Conservation (phyloP, 2,329 filamentous ascomycete genomes). For the Clarireedia paspali region DNA sequence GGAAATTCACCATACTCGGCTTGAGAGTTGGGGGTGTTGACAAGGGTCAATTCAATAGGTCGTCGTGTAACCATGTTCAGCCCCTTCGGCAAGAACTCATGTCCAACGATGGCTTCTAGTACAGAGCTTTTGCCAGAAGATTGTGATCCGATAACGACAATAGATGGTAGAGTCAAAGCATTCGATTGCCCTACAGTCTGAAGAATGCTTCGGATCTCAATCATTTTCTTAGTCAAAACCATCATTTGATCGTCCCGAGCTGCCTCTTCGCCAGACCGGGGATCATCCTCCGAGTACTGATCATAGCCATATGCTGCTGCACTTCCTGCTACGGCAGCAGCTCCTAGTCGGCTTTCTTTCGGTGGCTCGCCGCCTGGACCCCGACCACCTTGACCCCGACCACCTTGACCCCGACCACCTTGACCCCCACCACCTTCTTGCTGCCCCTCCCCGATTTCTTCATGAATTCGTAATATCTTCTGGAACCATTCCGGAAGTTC, state of each 20-base stretch:
- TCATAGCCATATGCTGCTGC: slow-evolving; percentile 76
- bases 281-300: slow-evolving; percentile 56
- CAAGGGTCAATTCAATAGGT: slow-evolving; percentile 89
- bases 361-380: slow-evolving; percentile 41
- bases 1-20: slow-evolving; percentile 96
- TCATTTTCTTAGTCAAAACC: slow-evolving; percentile 98
- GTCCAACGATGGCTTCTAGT: slow-evolving; percentile 90
- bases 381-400: slow-evolving; percentile 39
- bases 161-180: slow-evolving; percentile 81
- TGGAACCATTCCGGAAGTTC: slow-evolving; percentile 74
- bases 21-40: slow-evolving; percentile 84
- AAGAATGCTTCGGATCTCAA: slow-evolving; percentile 89
- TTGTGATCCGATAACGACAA: slow-evolving; percentile 98
- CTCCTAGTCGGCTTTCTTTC: slow-evolving; percentile 52
- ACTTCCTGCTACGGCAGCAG: slow-evolving; percentile 60
- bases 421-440: slow-evolving; percentile 22
- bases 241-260: slow-evolving; percentile 98
- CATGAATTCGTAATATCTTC: slow-evolving; percentile 57
- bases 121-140: slow-evolving; percentile 98
- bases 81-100: slow-evolving; percentile 97
- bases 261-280: slow-evolving; percentile 52
- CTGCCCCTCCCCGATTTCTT: slow-evolving; percentile 45
- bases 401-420: slow-evolving; percentile 29
- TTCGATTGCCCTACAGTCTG: slow-evolving; percentile 89
- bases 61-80: slow-evolving; percentile 96